Percentiles rank a stretch among this genome's conserved stretches.
These are phyloP conservation scores for Backusella circina DNA, from an alignment of 192 early-diverging fungal species.

Conservation along the genomic window DNA sequence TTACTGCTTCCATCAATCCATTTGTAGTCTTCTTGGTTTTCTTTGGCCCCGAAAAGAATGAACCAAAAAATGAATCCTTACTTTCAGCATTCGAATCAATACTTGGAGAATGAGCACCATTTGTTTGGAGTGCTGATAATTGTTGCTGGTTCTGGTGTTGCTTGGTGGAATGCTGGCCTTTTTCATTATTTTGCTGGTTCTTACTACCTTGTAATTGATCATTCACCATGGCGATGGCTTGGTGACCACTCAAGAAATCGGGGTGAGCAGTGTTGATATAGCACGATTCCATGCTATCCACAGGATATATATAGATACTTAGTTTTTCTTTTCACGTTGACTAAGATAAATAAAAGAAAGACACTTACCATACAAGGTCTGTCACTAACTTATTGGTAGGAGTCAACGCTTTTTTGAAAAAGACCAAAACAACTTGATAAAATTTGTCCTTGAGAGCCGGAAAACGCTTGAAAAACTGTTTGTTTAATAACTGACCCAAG, in stretches of 20 bases:
- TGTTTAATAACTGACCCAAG: constrained; percentile 86
- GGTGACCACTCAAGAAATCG: constrained; percentile 97
- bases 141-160: background rate
- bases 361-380: constrained; percentile 80
- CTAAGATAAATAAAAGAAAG: background rate
- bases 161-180: background rate
- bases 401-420: constrained; percentile 84
- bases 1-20: constrained; percentile 66
- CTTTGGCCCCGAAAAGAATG: constrained; percentile 84
- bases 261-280: constrained; percentile 99
- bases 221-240: constrained; percentile 87
- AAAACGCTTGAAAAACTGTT: constrained; percentile 92
- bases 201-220: constrained; percentile 46
- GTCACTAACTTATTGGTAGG: constrained; percentile 94
- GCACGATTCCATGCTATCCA: constrained; percentile 78
- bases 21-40: constrained; percentile 62
- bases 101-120: background rate
- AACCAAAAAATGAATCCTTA: constrained; percentile 83
- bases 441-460: constrained; percentile 91
- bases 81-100: background rate
- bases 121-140: constrained; percentile 1
- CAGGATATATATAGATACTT: background rate
- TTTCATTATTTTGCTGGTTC: background rate
- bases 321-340: too few relatives aligned
- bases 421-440: constrained; percentile 91